Conservation (phyloP, 805 yeast species). For the Wickerhamomyces mucosus region DNA sequence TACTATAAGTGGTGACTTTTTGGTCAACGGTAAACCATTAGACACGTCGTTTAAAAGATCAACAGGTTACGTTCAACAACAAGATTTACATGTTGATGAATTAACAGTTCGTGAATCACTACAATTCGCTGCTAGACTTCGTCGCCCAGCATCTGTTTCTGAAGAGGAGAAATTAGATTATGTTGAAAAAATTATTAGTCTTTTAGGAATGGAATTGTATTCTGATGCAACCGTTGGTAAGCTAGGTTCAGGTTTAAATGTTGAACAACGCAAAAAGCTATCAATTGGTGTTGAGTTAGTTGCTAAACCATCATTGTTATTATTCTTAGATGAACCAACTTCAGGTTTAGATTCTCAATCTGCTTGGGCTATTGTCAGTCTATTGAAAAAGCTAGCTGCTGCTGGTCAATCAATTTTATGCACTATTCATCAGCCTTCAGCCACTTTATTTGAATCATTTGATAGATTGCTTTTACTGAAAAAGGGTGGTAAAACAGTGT, state of each 20-base stretch:
- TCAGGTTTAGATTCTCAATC: conserved; percentile 82
- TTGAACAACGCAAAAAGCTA: conserved; percentile 77
- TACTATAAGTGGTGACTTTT: conserved; percentile 31
- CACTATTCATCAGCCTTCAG: conserved; percentile 81
- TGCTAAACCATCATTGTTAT: conserved; percentile 52
- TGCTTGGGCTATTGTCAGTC: conserved; percentile 54
- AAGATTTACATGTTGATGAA: conserved; percentile 61
- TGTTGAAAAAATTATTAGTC: conserved; percentile 58
- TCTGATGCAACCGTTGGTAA: conserved; percentile 41
- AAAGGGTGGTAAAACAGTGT: conserved; percentile 1
- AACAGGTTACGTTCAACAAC: conserved; percentile 74
- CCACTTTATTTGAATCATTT: conserved; percentile 52
- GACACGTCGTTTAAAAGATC: conserved; percentile 26
- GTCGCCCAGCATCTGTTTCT: conserved; percentile 38
- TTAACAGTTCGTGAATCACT: conserved; percentile 75
- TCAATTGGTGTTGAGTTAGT: conserved; percentile 75
- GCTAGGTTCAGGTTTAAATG: conserved; percentile 54
- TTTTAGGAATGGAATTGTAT: conserved; percentile 28
- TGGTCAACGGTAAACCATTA: conserved; percentile 32
- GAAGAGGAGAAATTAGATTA: conserved; percentile 34
- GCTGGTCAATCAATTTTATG: conserved; percentile 58
- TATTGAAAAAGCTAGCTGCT: conserved; percentile 45
- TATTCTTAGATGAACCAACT: conserved; percentile 81
- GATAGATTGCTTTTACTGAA: conserved; percentile 59
- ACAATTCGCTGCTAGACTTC: conserved; percentile 56